Evolutionary conservation across 1,284 basidiomycete species (phyloP), one percentile per base, ranked within the genome.

Genomic region (Calocybe gambosa): DNA sequence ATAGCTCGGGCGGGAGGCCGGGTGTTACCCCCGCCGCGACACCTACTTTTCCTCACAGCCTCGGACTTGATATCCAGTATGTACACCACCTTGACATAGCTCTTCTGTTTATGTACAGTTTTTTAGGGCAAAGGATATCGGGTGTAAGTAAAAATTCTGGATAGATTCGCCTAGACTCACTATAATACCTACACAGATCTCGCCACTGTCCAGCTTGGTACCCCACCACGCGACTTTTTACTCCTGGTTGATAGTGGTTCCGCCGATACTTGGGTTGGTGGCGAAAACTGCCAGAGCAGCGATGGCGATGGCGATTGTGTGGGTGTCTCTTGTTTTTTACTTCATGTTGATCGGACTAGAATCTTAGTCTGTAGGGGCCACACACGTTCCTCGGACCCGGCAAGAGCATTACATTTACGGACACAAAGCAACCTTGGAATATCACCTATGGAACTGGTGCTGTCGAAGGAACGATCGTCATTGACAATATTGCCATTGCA

Each of bases 371-470:
- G 10, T 26, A 50, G 70, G 78, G 84, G 5, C 72, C 78, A 51
- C 86, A 90, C 59, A 68, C 67, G 1, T 75, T 77, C 62, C 75
- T 92, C 16, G 84, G 86, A 12, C 21, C 67, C 0, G 63, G 70
- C 39, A 72, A 70, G 9, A 88, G 85, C 8, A 74, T 73, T 9
- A 73, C 80, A 1, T 89, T 86, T 60, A 64, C 70, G 38, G 69
- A 74, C 48, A 71, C 71, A 4, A 62, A 68, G 16, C 60, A 69
- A 45, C 60, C 61, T 7, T 91, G 85, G 68, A 58, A 72, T 42
- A 81, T 89, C 48, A 73, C 74, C 0, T 93, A 92, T 60, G 88
- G 84, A 13, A 75, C 83, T 0, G 89, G 89, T 8, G 61, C 66
- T 13, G 87, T 89, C 12, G 57, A 68, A 7, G 89, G 89, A 28